Evolutionary conservation across 352 stramenopile genomes (phyloP), one percentile per base, ranked within the genome.

Genomic region (Pythium folliculosum): DNA sequence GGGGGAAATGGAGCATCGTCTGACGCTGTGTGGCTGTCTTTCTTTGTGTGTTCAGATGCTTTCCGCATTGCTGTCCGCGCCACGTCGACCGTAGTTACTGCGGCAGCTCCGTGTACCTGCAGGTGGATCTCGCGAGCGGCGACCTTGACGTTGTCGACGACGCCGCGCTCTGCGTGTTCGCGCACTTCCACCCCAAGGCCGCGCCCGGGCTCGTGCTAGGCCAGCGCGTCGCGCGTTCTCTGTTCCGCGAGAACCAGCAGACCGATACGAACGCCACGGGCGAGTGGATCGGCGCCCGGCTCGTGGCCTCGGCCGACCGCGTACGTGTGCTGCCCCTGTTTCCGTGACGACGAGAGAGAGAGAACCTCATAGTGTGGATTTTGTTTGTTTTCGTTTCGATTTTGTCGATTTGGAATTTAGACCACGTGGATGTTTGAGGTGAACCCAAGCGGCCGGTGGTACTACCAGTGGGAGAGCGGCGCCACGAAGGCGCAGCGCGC

Each of bases 391-490:
- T 35, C 4, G 27, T 54, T 30, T 27, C 5, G 10, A 32, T 32
- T 54, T 2, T 27, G 4, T 54, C 25, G 6, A 32, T 35, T 23
- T 12, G 22, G 12, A 23, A 22, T n/a, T n/a, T 60, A 60, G 54
- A 50, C 60, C 5, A 56, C 61, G 51, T 55, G 47, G 30, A 21
- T 43, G 25, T 88, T 87, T 60, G 67, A 82, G 66, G 72, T 90
- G 59, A 90, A 87, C 48, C 47, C 71, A 0, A 70, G 69, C 17
- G 78, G 74, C 13, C 69, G 79, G 14, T 91, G 82, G 82, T 91
- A 85, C 56, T 91, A 91, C 69, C 69, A 82, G 21, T 91, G 82
- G 80, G 80, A 88, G 43, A 88, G 78, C 54, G 82, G 72, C 3
- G 80, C 72, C 49, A 84, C 73, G 13, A 89, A 88, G 67, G 69